Percentiles rank a stretch among this genome's conserved stretches.
phyloP scores from a whole-genome alignment of 441 rosid genomes.

The Erodium texanum region DNA sequence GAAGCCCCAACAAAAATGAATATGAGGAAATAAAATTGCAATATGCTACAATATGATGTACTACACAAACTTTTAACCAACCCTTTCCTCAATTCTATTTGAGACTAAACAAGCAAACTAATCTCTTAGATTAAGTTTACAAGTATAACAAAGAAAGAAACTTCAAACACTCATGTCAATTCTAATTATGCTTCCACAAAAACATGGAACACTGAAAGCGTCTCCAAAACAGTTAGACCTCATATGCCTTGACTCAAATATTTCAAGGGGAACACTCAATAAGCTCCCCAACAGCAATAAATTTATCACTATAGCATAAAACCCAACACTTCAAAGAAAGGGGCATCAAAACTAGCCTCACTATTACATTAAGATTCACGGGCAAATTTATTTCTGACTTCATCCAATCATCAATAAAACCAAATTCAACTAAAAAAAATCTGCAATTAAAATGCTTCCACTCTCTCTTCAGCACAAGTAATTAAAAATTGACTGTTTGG shows the following conservation, averaged over 20 bases:
- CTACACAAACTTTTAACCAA: background rate
- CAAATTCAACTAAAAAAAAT: background rate
- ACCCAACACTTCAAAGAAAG: background rate
- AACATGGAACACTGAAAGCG: background rate
- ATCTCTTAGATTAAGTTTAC: background rate
- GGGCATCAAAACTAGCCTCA: background rate
- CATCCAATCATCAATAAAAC: background rate
- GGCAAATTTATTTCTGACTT: background rate
- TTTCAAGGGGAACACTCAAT: background rate
- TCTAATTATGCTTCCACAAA: background rate
- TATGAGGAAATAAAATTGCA: background rate
- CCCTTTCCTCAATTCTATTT: background rate
- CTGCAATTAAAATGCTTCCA: background rate
- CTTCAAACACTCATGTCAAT: background rate
- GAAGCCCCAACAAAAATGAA: background rate
- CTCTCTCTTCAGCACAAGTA: background rate
- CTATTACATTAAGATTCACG: background rate
- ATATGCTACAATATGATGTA: background rate
- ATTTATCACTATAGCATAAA: background rate
- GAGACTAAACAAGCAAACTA: background rate
- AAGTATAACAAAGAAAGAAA: background rate
- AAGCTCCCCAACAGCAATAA: background rate
- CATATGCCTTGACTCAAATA: background rate
- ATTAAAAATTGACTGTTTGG: background rate
- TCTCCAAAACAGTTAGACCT: background rate